Conservation (phyloP, 495 filamentous ascomycete genomes). For the Neurospora sp. region DNA sequence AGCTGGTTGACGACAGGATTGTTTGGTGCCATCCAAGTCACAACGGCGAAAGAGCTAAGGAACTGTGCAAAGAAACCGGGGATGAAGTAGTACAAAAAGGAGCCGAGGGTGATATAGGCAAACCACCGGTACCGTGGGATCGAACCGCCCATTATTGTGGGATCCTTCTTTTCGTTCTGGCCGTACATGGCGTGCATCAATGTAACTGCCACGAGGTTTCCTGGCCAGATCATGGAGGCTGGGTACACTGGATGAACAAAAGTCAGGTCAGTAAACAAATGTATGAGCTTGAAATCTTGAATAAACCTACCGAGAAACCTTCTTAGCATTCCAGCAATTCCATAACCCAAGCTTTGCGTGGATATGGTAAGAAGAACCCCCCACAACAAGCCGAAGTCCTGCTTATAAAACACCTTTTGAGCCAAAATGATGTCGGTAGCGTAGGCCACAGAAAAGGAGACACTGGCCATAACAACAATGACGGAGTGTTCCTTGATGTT, state of each 20-base stretch:
- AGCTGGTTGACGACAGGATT: constrained; percentile 60
- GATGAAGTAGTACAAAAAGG: constrained; percentile 51
- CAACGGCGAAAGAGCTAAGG: constrained; percentile 49
- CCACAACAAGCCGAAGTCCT: constrained; percentile 58
- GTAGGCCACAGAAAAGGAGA: constrained; percentile 52
- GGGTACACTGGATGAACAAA: constrained; percentile 36
- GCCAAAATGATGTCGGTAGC: constrained; percentile 62
- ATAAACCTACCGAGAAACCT: constrained; percentile 31
- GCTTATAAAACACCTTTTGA: constrained; percentile 53
- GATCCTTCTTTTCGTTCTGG: constrained; percentile 34
- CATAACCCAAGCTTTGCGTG: constrained; percentile 65
- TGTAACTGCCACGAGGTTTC: constrained; percentile 51
- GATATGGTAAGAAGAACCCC: constrained; percentile 59
- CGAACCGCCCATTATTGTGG: constrained; percentile 40
- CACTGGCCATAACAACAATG: constrained; percentile 64
- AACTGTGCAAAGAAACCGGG: constrained; percentile 49
- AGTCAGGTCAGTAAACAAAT: neutral
- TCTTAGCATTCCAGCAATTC: constrained; percentile 57
- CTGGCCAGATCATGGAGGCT: constrained; percentile 70
- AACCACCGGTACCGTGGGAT: constrained; percentile 55
- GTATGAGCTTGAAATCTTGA: neutral
- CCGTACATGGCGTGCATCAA: constrained; percentile 67
- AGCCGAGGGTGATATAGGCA: constrained; percentile 35
- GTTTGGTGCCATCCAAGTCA: constrained; percentile 50
- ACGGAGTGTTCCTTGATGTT: constrained; percentile 75